Evolutionary conservation across 2,329 filamentous ascomycete genomes (phyloP).

Genomic region (Ophiostoma sp.): DNA sequence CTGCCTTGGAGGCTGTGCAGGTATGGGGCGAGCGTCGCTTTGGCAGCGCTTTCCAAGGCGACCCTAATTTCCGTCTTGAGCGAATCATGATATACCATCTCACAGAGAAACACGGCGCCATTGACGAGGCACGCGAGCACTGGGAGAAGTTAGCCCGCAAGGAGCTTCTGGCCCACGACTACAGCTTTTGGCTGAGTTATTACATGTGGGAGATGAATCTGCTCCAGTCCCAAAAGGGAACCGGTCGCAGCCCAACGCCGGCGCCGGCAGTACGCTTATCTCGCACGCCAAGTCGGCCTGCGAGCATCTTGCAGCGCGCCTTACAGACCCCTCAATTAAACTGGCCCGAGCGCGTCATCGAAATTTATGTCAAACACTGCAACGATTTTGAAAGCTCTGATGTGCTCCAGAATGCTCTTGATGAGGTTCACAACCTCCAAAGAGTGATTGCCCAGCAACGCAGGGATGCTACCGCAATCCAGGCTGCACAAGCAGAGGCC

Average conservation of each 20-base stretch:
- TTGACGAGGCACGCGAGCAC: constrained; percentile 68
- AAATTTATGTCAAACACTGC: constrained; percentile 72
- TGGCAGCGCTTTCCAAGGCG: constrained; percentile 71
- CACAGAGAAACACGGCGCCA: constrained; percentile 73
- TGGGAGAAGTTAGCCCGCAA: constrained; percentile 66
- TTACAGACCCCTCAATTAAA: constrained; percentile 59
- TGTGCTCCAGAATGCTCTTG: constrained; percentile 65
- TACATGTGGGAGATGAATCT: constrained; percentile 85
- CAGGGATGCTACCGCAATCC: constrained; percentile 41
- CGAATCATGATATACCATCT: constrained; percentile 88
- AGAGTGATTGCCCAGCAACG: constrained; percentile 60
- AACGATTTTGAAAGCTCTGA: constrained; percentile 82
- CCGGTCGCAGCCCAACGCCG: constrained; percentile 49
- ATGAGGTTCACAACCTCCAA: constrained; percentile 64
- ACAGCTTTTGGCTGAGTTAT: constrained; percentile 90
- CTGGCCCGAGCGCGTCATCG: constrained; percentile 70
- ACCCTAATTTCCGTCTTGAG: constrained; percentile 82
- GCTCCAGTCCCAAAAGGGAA: constrained; percentile 45
- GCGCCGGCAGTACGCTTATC: constrained; percentile 41
- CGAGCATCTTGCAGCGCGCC: constrained; percentile 68
- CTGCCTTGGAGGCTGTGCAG: constrained; percentile 78
- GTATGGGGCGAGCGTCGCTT: constrained; percentile 71
- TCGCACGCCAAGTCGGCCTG: constrained; percentile 66
- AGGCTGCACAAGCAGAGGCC: constrained; percentile 34
- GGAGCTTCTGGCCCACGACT: constrained; percentile 65